These are phyloP conservation scores for Moesziomyces parantarcticus DNA, from an alignment of 1,284 basidiomycete genomes.

Conservation along the genomic window DNA sequence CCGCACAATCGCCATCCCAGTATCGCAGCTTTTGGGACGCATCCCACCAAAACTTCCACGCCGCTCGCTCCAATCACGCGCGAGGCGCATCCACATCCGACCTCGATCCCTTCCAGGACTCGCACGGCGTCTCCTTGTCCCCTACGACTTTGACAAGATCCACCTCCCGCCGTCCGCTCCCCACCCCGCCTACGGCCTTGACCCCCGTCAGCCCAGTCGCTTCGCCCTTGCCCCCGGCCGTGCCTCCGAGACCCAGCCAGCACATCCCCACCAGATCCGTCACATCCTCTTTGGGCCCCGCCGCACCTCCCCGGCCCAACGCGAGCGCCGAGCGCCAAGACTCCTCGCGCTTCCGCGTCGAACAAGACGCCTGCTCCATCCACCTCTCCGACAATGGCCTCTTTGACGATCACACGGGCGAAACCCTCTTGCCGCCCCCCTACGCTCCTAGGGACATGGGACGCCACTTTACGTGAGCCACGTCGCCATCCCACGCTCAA, in stretches of 20 bases:
- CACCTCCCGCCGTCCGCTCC: conserved; percentile 27
- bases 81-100: conserved; percentile 11
- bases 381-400: conserved; percentile 31
- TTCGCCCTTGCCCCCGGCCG: not conserved
- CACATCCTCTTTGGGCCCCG: too few relatives aligned
- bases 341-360: conserved; percentile 15
- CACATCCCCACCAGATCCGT: too few relatives aligned
- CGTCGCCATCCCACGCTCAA: not conserved
- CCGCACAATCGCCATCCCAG: conserved; percentile 4
- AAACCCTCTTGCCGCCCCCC: conserved; percentile 37
- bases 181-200: conserved; percentile 22
- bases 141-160: conserved; percentile 9
- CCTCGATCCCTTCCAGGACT: conserved; percentile 23
- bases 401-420: conserved; percentile 30
- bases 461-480: conserved; percentile 16
- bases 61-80: conserved; percentile 2
- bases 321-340: too few relatives aligned
- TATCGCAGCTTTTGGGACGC: conserved; percentile 8
- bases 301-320: too few relatives aligned
- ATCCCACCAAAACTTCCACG: not conserved
- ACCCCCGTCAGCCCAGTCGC: conserved; percentile 15
- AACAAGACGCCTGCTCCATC: conserved; percentile 34
- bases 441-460: conserved; percentile 28
- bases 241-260: not conserved
- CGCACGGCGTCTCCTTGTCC: not conserved